phyloP scores from a whole-genome alignment of 108 stramenopile genomes.

The Cyclotella baltica region DNA sequence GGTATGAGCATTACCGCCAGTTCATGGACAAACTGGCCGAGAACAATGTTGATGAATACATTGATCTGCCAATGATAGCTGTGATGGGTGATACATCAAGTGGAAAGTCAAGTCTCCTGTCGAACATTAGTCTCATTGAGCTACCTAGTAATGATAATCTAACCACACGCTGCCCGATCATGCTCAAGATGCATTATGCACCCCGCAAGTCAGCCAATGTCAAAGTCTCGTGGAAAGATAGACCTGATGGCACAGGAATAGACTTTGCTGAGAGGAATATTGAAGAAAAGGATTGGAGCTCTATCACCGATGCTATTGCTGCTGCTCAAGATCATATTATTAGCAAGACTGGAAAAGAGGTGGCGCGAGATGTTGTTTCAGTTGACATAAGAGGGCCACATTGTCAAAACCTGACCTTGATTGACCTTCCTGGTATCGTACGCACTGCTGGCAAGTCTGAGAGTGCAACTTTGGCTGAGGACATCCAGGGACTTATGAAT shows the following conservation, averaged over 20 bases:
- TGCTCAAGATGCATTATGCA: slow-evolving; percentile 37
- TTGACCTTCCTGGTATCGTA: slow-evolving; percentile 92
- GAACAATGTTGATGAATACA: slow-evolving; percentile 49
- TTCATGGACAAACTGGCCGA: slow-evolving; percentile 44
- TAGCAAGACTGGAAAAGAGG: slow-evolving; percentile 47
- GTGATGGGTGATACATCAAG: slow-evolving; percentile 75
- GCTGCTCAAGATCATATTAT: slow-evolving; percentile 66
- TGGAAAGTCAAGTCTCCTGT: slow-evolving; percentile 67
- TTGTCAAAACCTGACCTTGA: slow-evolving; percentile 75
- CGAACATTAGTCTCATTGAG: slow-evolving; percentile 55
- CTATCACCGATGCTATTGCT: slow-evolving; percentile 40
- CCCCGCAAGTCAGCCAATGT: slow-evolving; percentile 37
- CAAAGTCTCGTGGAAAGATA: slow-evolving; percentile 54
- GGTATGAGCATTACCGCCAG: slow-evolving; percentile 35
- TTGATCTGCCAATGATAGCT: slow-evolving; percentile 67
- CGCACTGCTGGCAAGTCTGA: slow-evolving; percentile 71
- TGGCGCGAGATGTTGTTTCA: slow-evolving; percentile 60
- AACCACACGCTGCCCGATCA: slow-evolving; percentile 65
- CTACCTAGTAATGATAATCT: slow-evolving; percentile 62
- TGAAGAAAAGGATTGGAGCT: slow-evolving; percentile 42
- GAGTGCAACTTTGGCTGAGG: slow-evolving; percentile 52
- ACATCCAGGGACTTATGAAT: slow-evolving; percentile 78
- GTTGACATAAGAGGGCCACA: slow-evolving; percentile 53
- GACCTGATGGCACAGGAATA: slow-evolving; percentile 8
- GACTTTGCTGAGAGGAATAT: slow-evolving; percentile 34